phyloP scores from a whole-genome alignment of 345 rosid genomes.

The Hibiscus trionum region DNA sequence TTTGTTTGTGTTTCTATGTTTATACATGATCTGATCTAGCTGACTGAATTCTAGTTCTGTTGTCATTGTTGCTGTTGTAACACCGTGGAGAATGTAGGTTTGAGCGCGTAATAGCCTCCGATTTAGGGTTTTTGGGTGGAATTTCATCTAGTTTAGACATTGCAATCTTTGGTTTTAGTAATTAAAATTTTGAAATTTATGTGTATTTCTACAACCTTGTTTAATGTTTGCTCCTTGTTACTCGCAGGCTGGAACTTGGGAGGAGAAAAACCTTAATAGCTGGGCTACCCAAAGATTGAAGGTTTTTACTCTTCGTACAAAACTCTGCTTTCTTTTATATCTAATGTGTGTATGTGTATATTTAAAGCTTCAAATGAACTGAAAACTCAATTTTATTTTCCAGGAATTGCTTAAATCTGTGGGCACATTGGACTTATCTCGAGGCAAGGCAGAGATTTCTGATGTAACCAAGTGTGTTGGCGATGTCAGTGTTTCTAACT shows the following conservation, averaged over 20 bases:
- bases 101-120: neutral
- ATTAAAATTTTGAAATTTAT: too few relatives aligned
- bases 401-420: constrained; percentile 71
- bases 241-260: constrained; percentile 93
- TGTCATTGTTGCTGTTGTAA: too few relatives aligned
- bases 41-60: too few relatives aligned
- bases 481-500: constrained; percentile 49
- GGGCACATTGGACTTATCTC: constrained; percentile 57
- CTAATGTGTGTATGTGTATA: neutral
- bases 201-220: neutral
- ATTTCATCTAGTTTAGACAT: neutral
- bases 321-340: neutral
- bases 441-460: constrained; percentile 61
- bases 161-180: neutral
- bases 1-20: neutral
- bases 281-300: constrained; percentile 41
- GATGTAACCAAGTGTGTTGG: constrained; percentile 71
- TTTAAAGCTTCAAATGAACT: neutral
- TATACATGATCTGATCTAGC: neutral
- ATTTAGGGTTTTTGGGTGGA: neutral
- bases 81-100: too few relatives aligned
- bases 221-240: neutral
- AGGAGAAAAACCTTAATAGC: constrained; percentile 76
- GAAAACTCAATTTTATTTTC: neutral
- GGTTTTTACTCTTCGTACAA: neutral